phyloP scores from a whole-genome alignment of 2,329 filamentous ascomycete species.

The Helotiales sp. region DNA sequence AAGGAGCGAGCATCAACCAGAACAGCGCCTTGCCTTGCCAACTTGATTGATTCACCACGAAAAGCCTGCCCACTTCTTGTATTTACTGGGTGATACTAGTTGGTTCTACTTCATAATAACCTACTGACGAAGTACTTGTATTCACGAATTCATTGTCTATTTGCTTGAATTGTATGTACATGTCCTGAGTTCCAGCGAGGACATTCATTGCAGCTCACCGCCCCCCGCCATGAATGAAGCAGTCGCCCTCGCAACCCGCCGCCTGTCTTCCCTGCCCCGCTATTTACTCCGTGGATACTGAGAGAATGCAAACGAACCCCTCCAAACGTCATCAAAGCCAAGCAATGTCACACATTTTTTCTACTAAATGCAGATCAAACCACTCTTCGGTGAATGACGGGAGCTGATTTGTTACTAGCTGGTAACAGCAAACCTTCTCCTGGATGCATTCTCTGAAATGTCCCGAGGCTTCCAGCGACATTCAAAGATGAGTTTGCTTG shows the following conservation, averaged over 20 bases:
- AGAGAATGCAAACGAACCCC: conserved; percentile 2
- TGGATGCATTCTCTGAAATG: not conserved
- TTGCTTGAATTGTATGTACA: too few species aligned
- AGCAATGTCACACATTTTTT: not conserved
- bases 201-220: not conserved
- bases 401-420: not conserved
- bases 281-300: not conserved
- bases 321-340: conserved; percentile 9
- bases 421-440: not conserved
- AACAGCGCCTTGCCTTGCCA: not conserved
- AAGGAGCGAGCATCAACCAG: not conserved
- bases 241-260: not conserved
- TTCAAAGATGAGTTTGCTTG: conserved; percentile 5
- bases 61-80: not conserved
- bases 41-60: not conserved
- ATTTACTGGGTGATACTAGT: not conserved
- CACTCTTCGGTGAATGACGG: not conserved
- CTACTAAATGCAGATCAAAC: not conserved
- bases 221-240: not conserved
- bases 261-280: too few species aligned
- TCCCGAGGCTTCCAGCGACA: not conserved
- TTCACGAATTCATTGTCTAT: too few species aligned
- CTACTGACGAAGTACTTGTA: too few species aligned
- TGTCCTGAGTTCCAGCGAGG: not conserved
- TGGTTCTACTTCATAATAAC: too few species aligned